Evolutionary conservation across 345 rosid genomes (phyloP).

Genomic region (Hibiscus syriacus): DNA sequence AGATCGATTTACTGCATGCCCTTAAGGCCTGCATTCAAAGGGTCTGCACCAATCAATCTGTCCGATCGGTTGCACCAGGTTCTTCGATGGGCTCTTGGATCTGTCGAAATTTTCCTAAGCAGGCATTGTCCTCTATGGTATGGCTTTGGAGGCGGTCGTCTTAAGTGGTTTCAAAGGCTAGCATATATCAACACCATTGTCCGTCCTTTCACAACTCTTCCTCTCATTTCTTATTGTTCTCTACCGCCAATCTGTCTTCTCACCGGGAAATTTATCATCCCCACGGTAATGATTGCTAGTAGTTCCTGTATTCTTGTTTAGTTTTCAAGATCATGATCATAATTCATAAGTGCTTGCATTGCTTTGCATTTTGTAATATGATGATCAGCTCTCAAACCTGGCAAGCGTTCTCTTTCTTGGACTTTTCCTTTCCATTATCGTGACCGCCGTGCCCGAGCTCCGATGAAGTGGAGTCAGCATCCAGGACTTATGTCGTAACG

Average conservation of each 20-base stretch:
- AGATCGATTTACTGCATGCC: slow-evolving; percentile 98
- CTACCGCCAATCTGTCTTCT: slow-evolving; percentile 94
- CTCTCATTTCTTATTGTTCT: slow-evolving; percentile 82
- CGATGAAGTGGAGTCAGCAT: slow-evolving; percentile 96
- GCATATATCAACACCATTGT: slow-evolving; percentile 90
- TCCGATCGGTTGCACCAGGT: slow-evolving; percentile 93
- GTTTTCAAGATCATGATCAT: background rate
- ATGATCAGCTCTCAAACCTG: slow-evolving; percentile 69
- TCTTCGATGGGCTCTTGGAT: slow-evolving; percentile 97
- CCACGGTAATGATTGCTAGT: slow-evolving; percentile 43
- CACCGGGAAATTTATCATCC: slow-evolving; percentile 93
- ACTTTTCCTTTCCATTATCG: slow-evolving; percentile 80
- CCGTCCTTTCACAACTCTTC: slow-evolving; percentile 91
- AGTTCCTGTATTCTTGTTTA: background rate
- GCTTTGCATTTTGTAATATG: background rate
- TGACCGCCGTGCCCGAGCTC: slow-evolving; percentile 78
- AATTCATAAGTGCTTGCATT: background rate
- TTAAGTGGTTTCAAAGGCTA: slow-evolving; percentile 81
- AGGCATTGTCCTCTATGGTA: slow-evolving; percentile 98
- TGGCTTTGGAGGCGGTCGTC: slow-evolving; percentile 90
- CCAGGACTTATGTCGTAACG: slow-evolving; percentile 89
- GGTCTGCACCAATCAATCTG: slow-evolving; percentile 92
- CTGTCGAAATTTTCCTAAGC: slow-evolving; percentile 91
- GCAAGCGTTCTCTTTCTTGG: slow-evolving; percentile 87
- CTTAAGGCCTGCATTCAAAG: slow-evolving; percentile 91